A percentile compares a stretch with the other conserved stretches of the same genome.
These are phyloP conservation scores for Dysphania ambrosioides DNA, from an alignment of 148 eudicot species.

Conservation along the genomic window DNA sequence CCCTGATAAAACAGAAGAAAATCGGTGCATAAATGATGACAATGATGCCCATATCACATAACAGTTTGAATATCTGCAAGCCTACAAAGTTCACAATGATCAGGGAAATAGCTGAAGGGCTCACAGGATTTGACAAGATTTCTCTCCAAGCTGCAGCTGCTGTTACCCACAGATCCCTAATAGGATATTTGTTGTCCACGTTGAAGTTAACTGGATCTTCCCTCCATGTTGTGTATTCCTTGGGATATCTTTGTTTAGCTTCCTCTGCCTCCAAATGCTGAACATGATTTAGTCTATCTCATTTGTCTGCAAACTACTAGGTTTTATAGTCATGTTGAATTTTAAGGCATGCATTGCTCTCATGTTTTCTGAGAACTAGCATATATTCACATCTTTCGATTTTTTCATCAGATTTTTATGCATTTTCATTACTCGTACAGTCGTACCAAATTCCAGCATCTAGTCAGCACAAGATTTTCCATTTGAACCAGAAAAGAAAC, in stretches of 20 bases:
- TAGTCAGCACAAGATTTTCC: neutral
- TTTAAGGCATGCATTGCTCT: neutral
- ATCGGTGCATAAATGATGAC: neutral
- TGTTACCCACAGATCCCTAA: constrained; percentile 43
- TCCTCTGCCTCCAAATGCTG: constrained; percentile 79
- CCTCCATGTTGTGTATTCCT: constrained; percentile 63
- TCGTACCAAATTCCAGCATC: neutral
- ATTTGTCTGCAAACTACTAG: neutral
- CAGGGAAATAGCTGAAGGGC: constrained; percentile 2
- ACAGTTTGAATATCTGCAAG: neutral
- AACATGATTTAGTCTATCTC: constrained; percentile 36
- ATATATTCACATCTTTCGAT: neutral
- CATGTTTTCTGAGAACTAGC: neutral
- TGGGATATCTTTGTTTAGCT: constrained; percentile 54
- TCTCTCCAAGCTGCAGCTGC: constrained; percentile 56
- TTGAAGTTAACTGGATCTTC: constrained; percentile 63
- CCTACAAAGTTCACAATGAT: neutral
- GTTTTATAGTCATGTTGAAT: neutral
- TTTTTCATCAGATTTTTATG: neutral
- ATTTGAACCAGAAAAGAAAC: too few species aligned
- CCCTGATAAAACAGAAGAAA: constrained; percentile 36
- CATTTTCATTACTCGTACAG: neutral
- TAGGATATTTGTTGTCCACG: constrained; percentile 54
- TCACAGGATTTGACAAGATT: constrained; percentile 53
- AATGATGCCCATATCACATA: neutral